Evolutionary conservation across 139 green algal genomes (phyloP).

Genomic region (Coelastrella sp.): DNA sequence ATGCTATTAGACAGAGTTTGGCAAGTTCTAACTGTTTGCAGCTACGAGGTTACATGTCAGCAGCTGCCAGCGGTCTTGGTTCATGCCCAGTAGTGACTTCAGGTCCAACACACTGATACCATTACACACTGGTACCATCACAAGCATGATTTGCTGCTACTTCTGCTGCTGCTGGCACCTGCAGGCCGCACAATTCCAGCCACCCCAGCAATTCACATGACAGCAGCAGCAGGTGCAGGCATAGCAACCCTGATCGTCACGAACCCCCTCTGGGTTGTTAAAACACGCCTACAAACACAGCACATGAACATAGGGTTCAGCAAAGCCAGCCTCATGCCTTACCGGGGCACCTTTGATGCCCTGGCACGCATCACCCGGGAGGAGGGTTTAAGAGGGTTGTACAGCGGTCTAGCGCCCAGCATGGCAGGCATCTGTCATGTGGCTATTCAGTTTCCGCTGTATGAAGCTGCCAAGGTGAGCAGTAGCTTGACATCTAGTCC

Average conservation of each 20-base stretch:
- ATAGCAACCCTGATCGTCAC: slow-evolving; percentile 88
- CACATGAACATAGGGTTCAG: slow-evolving; percentile 63
- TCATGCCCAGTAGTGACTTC: neutral
- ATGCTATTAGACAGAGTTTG: too few species aligned
- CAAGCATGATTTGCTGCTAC: neutral
- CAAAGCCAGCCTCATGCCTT: slow-evolving; percentile 29
- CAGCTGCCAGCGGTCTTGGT: neutral
- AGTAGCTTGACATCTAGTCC: neutral
- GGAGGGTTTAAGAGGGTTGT: slow-evolving; percentile 92
- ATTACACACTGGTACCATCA: neutral
- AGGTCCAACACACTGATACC: neutral
- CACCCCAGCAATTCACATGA: slow-evolving; percentile 78
- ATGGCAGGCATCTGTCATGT: slow-evolving; percentile 94
- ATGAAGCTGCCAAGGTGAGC: slow-evolving; percentile 88
- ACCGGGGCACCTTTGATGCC: slow-evolving; percentile 73
- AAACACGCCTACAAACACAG: slow-evolving; percentile 94
- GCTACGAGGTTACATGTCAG: neutral
- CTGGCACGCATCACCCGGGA: slow-evolving; percentile 85
- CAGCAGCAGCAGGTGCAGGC: slow-evolving; percentile 86
- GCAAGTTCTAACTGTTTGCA: too few species aligned
- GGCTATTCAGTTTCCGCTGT: slow-evolving; percentile 97
- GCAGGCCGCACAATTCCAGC: slow-evolving; percentile 40
- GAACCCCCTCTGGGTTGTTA: slow-evolving; percentile 98
- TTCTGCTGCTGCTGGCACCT: neutral
- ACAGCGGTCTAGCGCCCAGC: slow-evolving; percentile 91